phyloP scores from a whole-genome alignment of 2,329 filamentous ascomycete genomes.

The Blumeriella jaapii region DNA sequence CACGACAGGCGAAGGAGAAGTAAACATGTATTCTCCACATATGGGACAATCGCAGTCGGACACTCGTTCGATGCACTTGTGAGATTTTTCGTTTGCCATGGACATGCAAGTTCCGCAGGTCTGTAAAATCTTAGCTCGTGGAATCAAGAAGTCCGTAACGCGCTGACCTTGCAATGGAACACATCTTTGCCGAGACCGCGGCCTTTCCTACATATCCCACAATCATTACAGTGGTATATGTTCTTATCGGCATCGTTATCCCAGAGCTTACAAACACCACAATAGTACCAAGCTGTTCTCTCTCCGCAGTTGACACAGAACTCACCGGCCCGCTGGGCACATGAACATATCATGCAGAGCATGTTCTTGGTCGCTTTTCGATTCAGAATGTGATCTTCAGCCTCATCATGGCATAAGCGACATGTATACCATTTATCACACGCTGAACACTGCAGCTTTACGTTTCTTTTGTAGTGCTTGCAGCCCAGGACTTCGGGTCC shows the following conservation, averaged over 20 bases:
- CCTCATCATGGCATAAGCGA: conserved; percentile 82
- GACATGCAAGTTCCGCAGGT: conserved; percentile 91
- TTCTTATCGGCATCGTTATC: conserved; percentile 83
- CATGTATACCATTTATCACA: conserved; percentile 93
- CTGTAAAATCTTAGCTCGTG: conserved; percentile 31
- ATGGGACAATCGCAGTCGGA: conserved; percentile 96
- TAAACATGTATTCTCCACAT: conserved; percentile 94
- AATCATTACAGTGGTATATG: conserved; percentile 94
- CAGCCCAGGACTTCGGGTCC: conserved; percentile 54
- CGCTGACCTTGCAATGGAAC: conserved; percentile 84
- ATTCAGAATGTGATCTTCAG: conserved; percentile 67
- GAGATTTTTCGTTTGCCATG: conserved; percentile 71
- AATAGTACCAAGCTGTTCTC: conserved; percentile 81
- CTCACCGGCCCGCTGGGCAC: conserved; percentile 71
- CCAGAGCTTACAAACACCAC: conserved; percentile 91
- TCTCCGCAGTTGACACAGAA: conserved; percentile 67
- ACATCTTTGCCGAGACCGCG: conserved; percentile 92
- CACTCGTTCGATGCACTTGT: conserved; percentile 88
- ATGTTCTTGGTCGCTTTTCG: conserved; percentile 83
- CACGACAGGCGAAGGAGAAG: conserved; percentile 74
- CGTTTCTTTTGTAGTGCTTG: conserved; percentile 86
- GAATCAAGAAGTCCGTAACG: not conserved
- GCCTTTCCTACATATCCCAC: conserved; percentile 86
- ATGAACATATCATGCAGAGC: conserved; percentile 92
- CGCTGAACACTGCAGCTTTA: conserved; percentile 86